Base-by-base conservation (phyloP, 805 yeast genomes). In the Ogataea naganishii region DNA sequence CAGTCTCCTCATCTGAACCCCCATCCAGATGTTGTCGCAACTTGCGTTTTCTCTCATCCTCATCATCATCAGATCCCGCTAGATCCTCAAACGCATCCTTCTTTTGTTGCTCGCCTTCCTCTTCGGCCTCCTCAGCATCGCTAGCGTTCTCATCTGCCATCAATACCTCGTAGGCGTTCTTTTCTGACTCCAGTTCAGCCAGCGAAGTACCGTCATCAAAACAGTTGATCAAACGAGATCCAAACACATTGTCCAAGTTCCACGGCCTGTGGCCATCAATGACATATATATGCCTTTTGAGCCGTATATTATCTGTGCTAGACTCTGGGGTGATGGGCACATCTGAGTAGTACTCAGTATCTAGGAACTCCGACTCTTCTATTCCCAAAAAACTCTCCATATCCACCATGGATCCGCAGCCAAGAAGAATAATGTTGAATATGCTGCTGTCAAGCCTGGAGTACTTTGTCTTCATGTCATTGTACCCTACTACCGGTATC, bases 261-360 rank as follows among this genome's bases (percentile, higher is more conserved):
- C 98, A 92, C 4, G 98, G 99, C 39, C 97, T 62, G 40, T 82
- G 92, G 3, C 95, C 86, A 55, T 92, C 99, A 33, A 92, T 66
- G 8, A 94, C 71, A 45, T 84, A 94, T 3, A 89, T 69, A 33
- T 66, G 72, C 39, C 92, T 66, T 27, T 58, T 67, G 23, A 66
- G 50, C 26, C 51, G 46, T 20, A 60, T 38, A 20, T 44, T 55
- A 20, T 44, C 48, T n/a, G 44, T 26, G 15, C 53, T 25, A 38
- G 48, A 41, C 12, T 43, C 48, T 8, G 48, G 47, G 15, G 48
- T 43, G 8, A 43, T 39, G 7, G 43, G 41, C 11, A 41, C 35
- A 8, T 23, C 47, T 6, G 37, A 49, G 17, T 46, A 51, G 9
- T 39, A 20, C 32, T 50, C 46, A 6, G 53, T 60, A 3, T 58